Conservation (phyloP, 768 basidiomycete species). For the Termitomyces sp. region DNA sequence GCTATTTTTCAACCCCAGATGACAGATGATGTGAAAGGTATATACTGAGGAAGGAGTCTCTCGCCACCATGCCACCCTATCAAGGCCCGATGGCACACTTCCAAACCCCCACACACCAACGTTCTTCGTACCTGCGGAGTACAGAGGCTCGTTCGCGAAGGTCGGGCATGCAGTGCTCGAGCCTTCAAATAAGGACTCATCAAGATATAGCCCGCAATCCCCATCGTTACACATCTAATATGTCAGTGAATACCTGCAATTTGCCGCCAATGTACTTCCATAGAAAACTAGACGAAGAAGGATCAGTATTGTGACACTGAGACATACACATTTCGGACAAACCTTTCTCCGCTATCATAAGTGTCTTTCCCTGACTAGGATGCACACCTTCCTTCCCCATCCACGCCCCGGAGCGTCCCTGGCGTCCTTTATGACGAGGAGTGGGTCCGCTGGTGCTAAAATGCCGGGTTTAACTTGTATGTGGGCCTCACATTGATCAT, state of each 20-base stretch:
- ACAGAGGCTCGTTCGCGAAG: slow-evolving; percentile 84
- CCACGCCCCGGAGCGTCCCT: slow-evolving; percentile 69
- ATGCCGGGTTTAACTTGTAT: slow-evolving; percentile 29
- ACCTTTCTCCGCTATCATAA: slow-evolving; percentile 91
- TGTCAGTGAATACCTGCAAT: slow-evolving; percentile 51
- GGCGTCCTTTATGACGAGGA: slow-evolving; percentile 69
- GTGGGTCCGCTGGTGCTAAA: slow-evolving; percentile 34
- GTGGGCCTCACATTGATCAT: slow-evolving; percentile 55
- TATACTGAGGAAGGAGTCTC: background rate
- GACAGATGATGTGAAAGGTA: background rate
- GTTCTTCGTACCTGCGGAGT: slow-evolving; percentile 44
- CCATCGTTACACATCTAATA: slow-evolving; percentile 60
- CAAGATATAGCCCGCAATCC: slow-evolving; percentile 85
- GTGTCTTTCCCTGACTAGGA: slow-evolving; percentile 60
- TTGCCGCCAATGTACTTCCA: slow-evolving; percentile 58
- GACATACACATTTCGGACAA: slow-evolving; percentile 21
- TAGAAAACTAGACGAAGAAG: slow-evolving; percentile 55
- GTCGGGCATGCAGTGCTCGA: slow-evolving; percentile 84
- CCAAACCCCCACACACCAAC: slow-evolving; percentile 77
- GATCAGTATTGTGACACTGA: background rate
- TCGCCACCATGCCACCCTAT: background rate
- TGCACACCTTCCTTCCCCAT: slow-evolving; percentile 75
- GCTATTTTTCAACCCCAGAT: too few species aligned
- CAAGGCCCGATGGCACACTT: slow-evolving; percentile 73
- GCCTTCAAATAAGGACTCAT: slow-evolving; percentile 77